A percentile compares a stretch with the other conserved stretches of the same genome.
Evolutionary conservation across 176 grass and related monocot genomes (phyloP).

Genomic region (Zoysia pacifica): DNA sequence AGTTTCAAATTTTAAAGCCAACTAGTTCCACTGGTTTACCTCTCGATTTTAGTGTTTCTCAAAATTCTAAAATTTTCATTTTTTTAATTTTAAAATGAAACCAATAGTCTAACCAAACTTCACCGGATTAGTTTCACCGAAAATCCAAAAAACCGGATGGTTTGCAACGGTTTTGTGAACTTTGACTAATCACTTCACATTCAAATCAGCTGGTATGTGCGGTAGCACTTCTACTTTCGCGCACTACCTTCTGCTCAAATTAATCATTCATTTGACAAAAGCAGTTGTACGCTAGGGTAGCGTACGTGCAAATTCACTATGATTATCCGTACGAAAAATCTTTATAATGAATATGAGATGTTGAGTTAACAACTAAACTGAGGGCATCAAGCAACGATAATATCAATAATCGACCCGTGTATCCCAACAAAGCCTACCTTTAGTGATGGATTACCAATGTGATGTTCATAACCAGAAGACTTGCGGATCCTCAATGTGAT

Average conservation of each 20-base stretch:
- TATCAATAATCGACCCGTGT: not conserved
- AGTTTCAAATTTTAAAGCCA: too few species aligned
- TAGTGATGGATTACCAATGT: not conserved
- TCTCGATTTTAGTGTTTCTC: too few species aligned
- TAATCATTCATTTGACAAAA: conserved; percentile 2
- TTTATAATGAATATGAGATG: not conserved
- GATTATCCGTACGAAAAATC: not conserved
- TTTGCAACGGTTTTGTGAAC: too few species aligned
- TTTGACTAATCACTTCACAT: not conserved
- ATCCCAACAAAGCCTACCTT: not conserved
- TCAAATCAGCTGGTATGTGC: conserved; percentile 21
- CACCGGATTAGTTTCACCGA: too few species aligned
- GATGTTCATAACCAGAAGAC: not conserved
- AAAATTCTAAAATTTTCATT: too few species aligned
- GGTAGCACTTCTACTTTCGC: not conserved
- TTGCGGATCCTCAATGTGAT: not conserved
- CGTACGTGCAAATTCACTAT: conserved; percentile 10
- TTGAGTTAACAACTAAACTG: not conserved
- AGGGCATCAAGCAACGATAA: not conserved
- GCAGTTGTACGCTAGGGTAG: not conserved
- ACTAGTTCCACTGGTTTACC: too few species aligned
- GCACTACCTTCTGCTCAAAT: not conserved
- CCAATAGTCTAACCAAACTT: too few species aligned
- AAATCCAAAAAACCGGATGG: too few species aligned
- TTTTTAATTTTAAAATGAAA: too few species aligned